Conservation (phyloP, 2,329 filamentous ascomycete genomes). For the Penicillium sp. region DNA sequence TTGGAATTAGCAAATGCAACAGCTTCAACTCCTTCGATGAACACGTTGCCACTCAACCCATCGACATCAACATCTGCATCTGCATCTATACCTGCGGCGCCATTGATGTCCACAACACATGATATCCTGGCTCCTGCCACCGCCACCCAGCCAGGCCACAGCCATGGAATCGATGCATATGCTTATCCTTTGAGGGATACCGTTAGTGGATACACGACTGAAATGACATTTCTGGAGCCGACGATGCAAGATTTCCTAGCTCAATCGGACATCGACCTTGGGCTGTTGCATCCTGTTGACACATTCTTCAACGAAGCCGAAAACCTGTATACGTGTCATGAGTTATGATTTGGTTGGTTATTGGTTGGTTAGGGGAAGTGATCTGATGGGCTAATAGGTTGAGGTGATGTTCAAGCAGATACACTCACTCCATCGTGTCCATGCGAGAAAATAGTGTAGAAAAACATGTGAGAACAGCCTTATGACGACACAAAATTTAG, state of each 20-base stretch:
- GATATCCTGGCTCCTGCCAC: slow-evolving; percentile 8
- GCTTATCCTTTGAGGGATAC: slow-evolving; percentile 23
- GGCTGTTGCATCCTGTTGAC: slow-evolving; percentile 37
- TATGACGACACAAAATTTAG: background rate
- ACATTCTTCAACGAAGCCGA: slow-evolving; percentile 36
- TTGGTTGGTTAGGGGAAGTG: background rate
- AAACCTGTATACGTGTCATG: slow-evolving; percentile 33
- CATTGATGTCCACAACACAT: slow-evolving; percentile 3
- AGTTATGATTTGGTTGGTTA: slow-evolving; percentile 10
- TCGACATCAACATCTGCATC: slow-evolving; percentile 3
- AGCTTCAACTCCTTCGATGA: background rate
- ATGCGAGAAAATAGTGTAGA: background rate
- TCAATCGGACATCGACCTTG: slow-evolving; percentile 40
- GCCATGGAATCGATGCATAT: slow-evolving; percentile 10
- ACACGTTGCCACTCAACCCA: background rate
- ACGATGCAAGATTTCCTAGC: slow-evolving; percentile 43
- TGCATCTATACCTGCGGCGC: slow-evolving; percentile 2
- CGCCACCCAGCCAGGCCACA: background rate
- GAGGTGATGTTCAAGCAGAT: background rate
- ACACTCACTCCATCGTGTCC: background rate
- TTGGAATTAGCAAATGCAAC: background rate
- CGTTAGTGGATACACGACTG: slow-evolving; percentile 35
- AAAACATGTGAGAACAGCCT: background rate
- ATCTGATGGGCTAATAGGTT: background rate
- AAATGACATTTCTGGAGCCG: slow-evolving; percentile 40